These are phyloP conservation scores for Dichotomopilus funicola DNA, from an alignment of 2,329 filamentous ascomycete genomes.

Conservation along the genomic window DNA sequence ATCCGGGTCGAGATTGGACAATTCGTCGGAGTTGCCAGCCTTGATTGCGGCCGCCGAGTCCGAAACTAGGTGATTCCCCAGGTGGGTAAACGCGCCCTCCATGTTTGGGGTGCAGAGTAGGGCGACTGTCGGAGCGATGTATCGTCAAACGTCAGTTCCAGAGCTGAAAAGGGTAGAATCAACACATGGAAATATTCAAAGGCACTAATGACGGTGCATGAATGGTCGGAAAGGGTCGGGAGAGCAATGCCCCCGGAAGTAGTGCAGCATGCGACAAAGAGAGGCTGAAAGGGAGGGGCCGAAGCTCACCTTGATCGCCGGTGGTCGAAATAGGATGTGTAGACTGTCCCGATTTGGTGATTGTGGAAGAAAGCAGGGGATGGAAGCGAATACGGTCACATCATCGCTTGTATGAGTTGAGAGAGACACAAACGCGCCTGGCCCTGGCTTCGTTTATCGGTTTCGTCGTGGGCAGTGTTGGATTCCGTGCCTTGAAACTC, in stretches of 20 bases:
- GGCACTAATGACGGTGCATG: no score
- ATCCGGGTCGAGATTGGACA: conserved; percentile 66
- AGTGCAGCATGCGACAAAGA: no score
- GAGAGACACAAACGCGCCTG: conserved; percentile 10
- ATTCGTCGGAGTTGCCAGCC: conserved; percentile 69
- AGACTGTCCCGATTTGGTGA: conserved; percentile 4
- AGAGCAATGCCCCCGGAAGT: no score
- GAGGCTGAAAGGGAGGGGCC: not conserved
- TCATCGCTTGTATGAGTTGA: conserved; percentile 19
- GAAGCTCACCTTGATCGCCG: not conserved
- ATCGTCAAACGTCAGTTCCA: no score
- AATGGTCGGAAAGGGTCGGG: no score
- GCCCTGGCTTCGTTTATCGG: not conserved
- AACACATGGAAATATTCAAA: no score
- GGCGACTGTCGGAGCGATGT: conserved; percentile 16
- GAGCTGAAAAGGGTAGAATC: no score
- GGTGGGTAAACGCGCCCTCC: conserved; percentile 84
- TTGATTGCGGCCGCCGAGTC: conserved; percentile 84
- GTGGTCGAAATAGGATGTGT: conserved; percentile 9
- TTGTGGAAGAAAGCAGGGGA: conserved; percentile 7
- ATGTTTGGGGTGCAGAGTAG: conserved; percentile 41
- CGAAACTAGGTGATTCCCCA: conserved; percentile 79
- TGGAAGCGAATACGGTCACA: conserved; percentile 20
- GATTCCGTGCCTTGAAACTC: not conserved
- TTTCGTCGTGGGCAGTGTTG: not conserved